Percentiles rank a stretch among this genome's conserved stretches.
Evolutionary conservation across 345 rosid species (phyloP).

Genomic region (Hibiscus trionum): DNA sequence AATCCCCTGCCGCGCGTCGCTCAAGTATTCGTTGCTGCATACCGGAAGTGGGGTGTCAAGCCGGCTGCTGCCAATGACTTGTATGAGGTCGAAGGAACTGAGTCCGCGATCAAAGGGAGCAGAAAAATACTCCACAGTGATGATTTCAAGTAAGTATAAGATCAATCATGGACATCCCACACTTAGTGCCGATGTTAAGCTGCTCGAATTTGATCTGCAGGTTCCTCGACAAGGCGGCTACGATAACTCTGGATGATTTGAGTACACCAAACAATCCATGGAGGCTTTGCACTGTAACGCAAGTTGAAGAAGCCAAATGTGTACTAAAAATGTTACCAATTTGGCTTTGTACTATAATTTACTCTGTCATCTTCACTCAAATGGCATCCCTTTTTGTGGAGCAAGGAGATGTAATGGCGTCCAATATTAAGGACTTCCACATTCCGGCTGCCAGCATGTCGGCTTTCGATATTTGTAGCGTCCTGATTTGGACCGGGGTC

Average conservation of each 20-base stretch:
- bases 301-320: conserved; percentile 76
- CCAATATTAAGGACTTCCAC: conserved; percentile 43
- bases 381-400: conserved; percentile 69
- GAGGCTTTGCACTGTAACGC: conserved; percentile 83
- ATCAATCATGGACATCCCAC: neutral
- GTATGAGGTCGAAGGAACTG: conserved; percentile 55
- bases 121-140: conserved; percentile 66
- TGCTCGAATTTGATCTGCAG: conserved; percentile 16
- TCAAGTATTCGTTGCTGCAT: conserved; percentile 57
- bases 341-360: conserved; percentile 67
- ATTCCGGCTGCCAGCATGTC: conserved; percentile 96
- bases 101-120: conserved; percentile 75
- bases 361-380: conserved; percentile 68
- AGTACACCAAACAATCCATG: conserved; percentile 32
- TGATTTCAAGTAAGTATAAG: conserved; percentile 31
- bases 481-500: conserved; percentile 57
- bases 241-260: conserved; percentile 44
- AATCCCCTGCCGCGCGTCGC: conserved; percentile 72
- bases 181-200: neutral
- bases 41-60: conserved; percentile 36
- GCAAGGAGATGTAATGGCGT: conserved; percentile 66
- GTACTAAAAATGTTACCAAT: conserved; percentile 58
- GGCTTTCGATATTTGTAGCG: conserved; percentile 70
- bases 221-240: conserved; percentile 88
- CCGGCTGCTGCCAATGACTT: conserved; percentile 28